Evolutionary conservation across 495 filamentous ascomycete genomes (phyloP).

Genomic region (Cudoniella acicularis): DNA sequence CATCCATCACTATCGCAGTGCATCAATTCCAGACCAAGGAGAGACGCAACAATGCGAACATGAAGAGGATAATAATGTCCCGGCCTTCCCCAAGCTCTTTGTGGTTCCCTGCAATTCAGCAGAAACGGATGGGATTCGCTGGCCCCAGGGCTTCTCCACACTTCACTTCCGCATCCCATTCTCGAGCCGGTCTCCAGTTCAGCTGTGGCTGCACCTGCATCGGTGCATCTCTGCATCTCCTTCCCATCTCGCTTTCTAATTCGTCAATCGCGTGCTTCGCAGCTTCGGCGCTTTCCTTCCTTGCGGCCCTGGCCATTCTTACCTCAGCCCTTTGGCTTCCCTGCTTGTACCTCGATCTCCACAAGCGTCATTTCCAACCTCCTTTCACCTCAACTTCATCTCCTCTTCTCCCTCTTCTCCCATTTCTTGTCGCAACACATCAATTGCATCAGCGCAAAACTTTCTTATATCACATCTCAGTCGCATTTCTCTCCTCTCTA

Average conservation of each 20-base stretch:
- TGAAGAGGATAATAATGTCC: too few relatives aligned
- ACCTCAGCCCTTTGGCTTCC: background rate
- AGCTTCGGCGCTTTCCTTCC: background rate
- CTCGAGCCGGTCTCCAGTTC: too few relatives aligned
- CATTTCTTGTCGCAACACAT: slow-evolving; percentile 19
- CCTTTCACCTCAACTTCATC: slow-evolving; percentile 10
- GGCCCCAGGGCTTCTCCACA: background rate
- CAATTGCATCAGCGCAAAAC: slow-evolving; percentile 12
- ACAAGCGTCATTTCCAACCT: slow-evolving; percentile 16
- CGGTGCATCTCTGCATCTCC: background rate
- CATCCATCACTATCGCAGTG: too few relatives aligned
- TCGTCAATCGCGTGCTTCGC: background rate
- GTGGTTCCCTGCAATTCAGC: too few relatives aligned
- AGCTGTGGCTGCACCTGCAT: too few relatives aligned
- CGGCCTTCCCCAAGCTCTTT: too few relatives aligned
- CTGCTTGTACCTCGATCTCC: background rate
- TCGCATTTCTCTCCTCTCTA: slow-evolving; percentile 1
- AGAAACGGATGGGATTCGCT: too few relatives aligned
- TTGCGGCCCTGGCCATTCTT: background rate
- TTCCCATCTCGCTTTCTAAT: background rate
- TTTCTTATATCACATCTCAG: background rate
- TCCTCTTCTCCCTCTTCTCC: background rate
- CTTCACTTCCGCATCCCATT: background rate
- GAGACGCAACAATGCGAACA: too few relatives aligned
- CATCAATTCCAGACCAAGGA: too few relatives aligned